These are phyloP conservation scores for Fonsecaea multimorphosa DNA, from an alignment of 2,329 filamentous ascomycete species.

Conservation along the genomic window DNA sequence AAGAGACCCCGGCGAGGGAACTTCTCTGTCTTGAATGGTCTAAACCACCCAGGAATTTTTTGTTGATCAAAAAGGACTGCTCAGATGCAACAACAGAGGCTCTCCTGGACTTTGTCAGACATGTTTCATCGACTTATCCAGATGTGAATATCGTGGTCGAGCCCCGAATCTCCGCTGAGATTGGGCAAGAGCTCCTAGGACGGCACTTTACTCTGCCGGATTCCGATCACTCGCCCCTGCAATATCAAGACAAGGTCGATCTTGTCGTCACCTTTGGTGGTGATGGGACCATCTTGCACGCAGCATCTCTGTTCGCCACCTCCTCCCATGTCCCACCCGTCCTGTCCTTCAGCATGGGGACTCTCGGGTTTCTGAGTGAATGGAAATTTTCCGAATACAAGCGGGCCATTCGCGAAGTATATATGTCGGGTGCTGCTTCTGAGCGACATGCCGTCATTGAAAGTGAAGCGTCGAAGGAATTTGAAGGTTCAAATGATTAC, in stretches of 20 bases:
- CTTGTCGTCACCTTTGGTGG: constrained; percentile 89
- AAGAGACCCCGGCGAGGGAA: constrained; percentile 53
- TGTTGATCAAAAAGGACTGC: constrained; percentile 71
- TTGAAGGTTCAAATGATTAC: constrained; percentile 33
- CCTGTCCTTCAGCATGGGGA: constrained; percentile 95
- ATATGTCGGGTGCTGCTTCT: constrained; percentile 73
- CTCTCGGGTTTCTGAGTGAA: constrained; percentile 90
- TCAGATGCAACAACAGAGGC: constrained; percentile 62
- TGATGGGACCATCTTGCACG: constrained; percentile 87
- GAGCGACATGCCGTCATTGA: constrained; percentile 53
- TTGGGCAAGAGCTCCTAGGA: constrained; percentile 60
- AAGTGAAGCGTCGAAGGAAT: constrained; percentile 48
- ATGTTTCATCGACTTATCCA: constrained; percentile 81
- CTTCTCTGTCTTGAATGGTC: constrained; percentile 72
- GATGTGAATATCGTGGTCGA: constrained; percentile 84
- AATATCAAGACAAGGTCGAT: constrained; percentile 78
- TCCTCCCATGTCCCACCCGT: constrained; percentile 84
- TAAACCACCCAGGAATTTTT: constrained; percentile 69
- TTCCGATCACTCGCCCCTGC: constrained; percentile 9
- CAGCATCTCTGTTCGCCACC: constrained; percentile 84
- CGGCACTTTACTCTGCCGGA: constrained; percentile 25
- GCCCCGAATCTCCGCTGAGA: constrained; percentile 70
- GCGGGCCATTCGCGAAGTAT: constrained; percentile 87
- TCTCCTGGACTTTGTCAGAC: constrained; percentile 67
- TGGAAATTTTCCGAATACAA: constrained; percentile 97